Percentiles rank a stretch among this genome's conserved stretches.
Evolutionary conservation across 352 stramenopile species (phyloP).

Genomic region (Achlya hypogyna): DNA sequence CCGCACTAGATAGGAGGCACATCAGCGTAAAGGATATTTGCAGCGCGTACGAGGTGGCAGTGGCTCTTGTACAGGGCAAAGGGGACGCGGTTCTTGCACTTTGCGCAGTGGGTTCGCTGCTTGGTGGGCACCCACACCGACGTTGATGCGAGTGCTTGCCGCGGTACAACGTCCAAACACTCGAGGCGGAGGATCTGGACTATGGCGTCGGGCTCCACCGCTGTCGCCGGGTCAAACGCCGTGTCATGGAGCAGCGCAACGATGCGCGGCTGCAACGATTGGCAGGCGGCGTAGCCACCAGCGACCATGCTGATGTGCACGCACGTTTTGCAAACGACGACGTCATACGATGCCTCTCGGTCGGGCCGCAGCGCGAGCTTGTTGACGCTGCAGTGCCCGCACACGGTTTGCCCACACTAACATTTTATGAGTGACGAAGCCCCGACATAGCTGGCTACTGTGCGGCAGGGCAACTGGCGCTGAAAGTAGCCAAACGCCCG

Average conservation of each 20-base stretch:
- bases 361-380: conserved; percentile 80
- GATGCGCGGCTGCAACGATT: background rate
- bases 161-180: background rate
- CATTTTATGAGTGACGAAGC: no score
- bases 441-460: background rate
- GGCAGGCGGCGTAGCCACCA: background rate
- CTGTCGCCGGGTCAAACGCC: background rate
- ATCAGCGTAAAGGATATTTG: background rate
- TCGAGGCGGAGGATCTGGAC: background rate
- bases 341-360: conserved; percentile 57
- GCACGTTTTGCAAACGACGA: conserved; percentile 84
- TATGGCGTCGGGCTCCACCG: background rate
- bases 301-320: background rate
- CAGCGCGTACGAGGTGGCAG: background rate
- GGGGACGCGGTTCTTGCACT: background rate
- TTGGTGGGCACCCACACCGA: conserved; percentile 40
- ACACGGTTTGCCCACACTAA: conserved; percentile 34
- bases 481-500: background rate
- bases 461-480: background rate
- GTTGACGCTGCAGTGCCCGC: conserved; percentile 79
- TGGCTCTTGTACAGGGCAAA: background rate
- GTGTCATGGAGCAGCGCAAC: background rate
- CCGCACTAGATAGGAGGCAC: background rate
- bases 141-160: no score
- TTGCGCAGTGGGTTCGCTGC: conserved; percentile 45